phyloP scores from a whole-genome alignment of 106 monocot species.

The Dendrobium huoshanense region DNA sequence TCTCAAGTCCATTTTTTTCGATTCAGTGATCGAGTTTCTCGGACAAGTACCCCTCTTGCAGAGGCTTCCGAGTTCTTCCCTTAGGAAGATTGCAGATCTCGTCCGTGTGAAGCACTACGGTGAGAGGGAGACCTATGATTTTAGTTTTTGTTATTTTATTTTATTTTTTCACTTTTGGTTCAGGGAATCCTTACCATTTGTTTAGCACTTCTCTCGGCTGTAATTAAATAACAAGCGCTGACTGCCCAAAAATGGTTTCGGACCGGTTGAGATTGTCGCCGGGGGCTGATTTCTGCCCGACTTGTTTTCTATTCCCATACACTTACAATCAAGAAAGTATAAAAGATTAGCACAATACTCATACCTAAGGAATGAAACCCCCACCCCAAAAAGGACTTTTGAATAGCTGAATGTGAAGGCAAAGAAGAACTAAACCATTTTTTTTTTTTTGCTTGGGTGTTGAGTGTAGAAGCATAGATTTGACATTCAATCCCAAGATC shows the following conservation, averaged over 20 bases:
- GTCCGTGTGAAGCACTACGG: constrained; percentile 44
- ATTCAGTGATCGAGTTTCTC: constrained; percentile 58
- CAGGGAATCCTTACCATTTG: no score
- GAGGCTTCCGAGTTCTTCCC: constrained; percentile 50
- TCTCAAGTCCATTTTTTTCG: neutral
- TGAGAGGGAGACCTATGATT: constrained; percentile 6
- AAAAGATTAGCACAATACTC: neutral
- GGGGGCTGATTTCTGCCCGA: no score
- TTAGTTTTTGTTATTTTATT: neutral
- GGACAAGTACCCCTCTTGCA: constrained; percentile 57
- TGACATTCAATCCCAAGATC: no score
- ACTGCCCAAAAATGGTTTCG: no score
- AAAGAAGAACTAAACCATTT: neutral
- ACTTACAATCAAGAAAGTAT: neutral
- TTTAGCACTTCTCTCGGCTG: no score
- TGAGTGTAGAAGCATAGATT: no score
- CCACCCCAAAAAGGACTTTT: no score
- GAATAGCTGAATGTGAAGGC: neutral
- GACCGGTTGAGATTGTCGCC: no score
- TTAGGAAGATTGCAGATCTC: constrained; percentile 41
- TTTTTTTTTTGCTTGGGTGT: no score
- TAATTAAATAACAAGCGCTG: no score
- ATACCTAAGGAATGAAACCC: neutral
- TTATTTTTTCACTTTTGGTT: neutral
- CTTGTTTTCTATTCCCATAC: neutral